These are phyloP conservation scores for Boletellus dicymbophilus DNA, from an alignment of 1,284 basidiomycete species.

Conservation along the genomic window DNA sequence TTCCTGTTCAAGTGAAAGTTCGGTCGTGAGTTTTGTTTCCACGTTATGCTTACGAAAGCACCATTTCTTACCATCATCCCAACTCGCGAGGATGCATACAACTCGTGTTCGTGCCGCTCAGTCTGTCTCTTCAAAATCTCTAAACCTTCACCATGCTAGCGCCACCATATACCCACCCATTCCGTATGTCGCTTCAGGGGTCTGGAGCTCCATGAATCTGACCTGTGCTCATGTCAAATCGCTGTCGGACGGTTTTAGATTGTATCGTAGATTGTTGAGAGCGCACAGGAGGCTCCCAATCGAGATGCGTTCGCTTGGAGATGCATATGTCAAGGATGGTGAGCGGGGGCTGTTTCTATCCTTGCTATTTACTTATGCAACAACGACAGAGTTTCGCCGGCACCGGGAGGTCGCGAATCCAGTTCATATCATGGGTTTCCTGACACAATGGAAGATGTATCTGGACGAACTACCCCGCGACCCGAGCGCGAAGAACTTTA, in stretches of 20 bases:
- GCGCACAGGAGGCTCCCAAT: conserved; percentile 73
- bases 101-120: conserved; percentile 54
- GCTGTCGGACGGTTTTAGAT: conserved; percentile 49
- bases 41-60: conserved; percentile 11
- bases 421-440: conserved; percentile 87
- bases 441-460: conserved; percentile 93
- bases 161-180: conserved; percentile 79
- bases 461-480: conserved; percentile 68
- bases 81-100: conserved; percentile 15
- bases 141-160: conserved; percentile 68
- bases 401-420: conserved; percentile 84
- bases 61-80: background rate
- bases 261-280: conserved; percentile 81
- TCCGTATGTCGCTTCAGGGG: conserved; percentile 52
- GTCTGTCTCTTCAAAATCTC: conserved; percentile 59
- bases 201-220: no score
- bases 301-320: conserved; percentile 87
- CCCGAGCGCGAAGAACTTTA: conserved; percentile 47
- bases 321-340: conserved; percentile 88
- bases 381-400: conserved; percentile 73
- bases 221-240: conserved; percentile 3
- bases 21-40: background rate
- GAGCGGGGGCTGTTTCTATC: conserved; percentile 14
- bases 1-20: no score
- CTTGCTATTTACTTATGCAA: conserved; percentile 1